Base-by-base conservation (phyloP, 805 yeast genomes). In the Ogataea philodendri region DNA sequence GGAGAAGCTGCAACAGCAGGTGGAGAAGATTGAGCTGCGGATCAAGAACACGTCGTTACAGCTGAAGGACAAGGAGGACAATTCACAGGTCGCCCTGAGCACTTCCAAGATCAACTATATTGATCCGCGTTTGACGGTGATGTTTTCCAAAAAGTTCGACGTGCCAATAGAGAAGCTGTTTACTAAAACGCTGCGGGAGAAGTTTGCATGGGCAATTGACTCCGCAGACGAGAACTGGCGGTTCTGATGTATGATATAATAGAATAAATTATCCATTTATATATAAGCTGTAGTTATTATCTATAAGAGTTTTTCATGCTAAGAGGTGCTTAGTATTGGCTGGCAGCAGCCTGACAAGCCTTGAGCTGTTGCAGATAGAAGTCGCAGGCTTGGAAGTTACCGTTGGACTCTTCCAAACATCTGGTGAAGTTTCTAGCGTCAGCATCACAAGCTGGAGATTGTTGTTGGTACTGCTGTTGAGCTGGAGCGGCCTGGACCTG, bases 381-480 rank as follows among this genome's bases (percentile, higher is more conserved):
- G 59, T 89, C 97, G 69, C 98, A 93, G 51, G 84, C 81, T 69
- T 89, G 96, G 86, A 86, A 84, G 76, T 93, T 88, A 52, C 98
- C 98, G 49, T 74, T 70, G 68, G 93, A 87, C 53, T 87, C 96
- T 58, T 84, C 93, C 59, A 93, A 71, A 72, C 98, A 93, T 72
- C 85, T 84, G 49, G 98, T 90, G 71, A 93, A 87, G 67, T 77
- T 79, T 71, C 93, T 83, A 37, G 98, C 97, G 60, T 88, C 97
- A 31, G 73, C 81, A 48, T 90, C 97, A 72, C 98, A 93, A 37
- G 74, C 70, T 42, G 68, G 69, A 29, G 68, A 67, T 47, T 70
- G 70, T 53, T 69, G 66, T 37, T 57, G 60, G 38, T 65, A 65
- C 51, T 65, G 68, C 9, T 44, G 40, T 22, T 32, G 37, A 36